Evolutionary conservation across 495 filamentous ascomycete species (phyloP).

Genomic region (Penicillium roqueforti): DNA sequence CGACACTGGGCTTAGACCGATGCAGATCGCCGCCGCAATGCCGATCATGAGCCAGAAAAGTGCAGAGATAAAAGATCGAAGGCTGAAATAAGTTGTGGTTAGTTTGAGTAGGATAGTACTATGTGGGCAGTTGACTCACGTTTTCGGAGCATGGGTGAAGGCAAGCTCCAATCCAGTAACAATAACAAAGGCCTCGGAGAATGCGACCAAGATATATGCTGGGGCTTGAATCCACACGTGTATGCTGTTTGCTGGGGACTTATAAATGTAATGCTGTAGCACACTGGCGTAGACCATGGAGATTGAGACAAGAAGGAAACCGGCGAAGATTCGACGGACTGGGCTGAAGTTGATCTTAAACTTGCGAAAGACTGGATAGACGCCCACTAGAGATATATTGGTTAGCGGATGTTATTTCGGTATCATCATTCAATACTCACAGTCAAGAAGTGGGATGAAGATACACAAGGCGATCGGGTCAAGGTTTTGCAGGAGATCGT

Average conservation of each 20-base stretch:
- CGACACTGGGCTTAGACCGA: constrained; percentile 27
- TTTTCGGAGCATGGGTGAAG: constrained; percentile 29
- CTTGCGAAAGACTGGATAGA: constrained; percentile 27
- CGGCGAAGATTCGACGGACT: constrained; percentile 59
- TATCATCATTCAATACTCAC: constrained; percentile 48
- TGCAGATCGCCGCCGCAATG: constrained; percentile 25
- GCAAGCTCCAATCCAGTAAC: constrained; percentile 51
- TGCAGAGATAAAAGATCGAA: constrained; percentile 28
- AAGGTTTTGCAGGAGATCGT: constrained; percentile 64
- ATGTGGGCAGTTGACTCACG: neutral
- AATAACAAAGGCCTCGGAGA: constrained; percentile 56
- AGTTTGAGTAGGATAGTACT: neutral
- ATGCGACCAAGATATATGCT: constrained; percentile 52
- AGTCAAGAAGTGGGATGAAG: constrained; percentile 58
- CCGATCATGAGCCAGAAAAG: constrained; percentile 25
- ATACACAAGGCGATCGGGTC: constrained; percentile 61
- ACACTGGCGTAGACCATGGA: constrained; percentile 54
- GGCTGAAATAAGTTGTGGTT: constrained; percentile 1
- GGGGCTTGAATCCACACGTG: constrained; percentile 53
- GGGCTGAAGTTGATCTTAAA: constrained; percentile 55
- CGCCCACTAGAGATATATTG: constrained; percentile 23
- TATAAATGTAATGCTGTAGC: constrained; percentile 57
- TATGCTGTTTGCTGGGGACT: constrained; percentile 35
- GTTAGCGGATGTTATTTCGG: neutral
- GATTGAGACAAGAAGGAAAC: constrained; percentile 53